These are phyloP conservation scores for Xylariaceae sp. DNA, from an alignment of 2,329 filamentous ascomycete species.

Conservation along the genomic window DNA sequence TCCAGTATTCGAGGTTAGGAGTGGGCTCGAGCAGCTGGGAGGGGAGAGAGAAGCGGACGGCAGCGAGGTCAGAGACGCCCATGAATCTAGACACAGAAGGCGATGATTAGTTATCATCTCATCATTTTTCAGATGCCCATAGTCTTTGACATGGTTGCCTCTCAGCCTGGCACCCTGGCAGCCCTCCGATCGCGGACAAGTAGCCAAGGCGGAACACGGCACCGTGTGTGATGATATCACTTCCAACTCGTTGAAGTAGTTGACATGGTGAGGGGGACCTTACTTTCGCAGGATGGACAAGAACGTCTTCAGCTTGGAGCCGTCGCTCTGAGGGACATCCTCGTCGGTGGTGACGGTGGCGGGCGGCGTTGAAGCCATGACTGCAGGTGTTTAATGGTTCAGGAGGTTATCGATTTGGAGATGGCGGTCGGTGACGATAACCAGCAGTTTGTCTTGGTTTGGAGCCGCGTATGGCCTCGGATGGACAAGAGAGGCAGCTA, in stretches of 20 bases:
- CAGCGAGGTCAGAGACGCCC: slow-evolving; percentile 90
- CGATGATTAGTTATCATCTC: slow-evolving; percentile 26
- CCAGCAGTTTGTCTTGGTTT: too few relatives aligned
- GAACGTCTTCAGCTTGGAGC: slow-evolving; percentile 86
- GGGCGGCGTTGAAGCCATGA: slow-evolving; percentile 28
- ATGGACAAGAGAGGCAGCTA: neutral
- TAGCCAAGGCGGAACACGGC: neutral
- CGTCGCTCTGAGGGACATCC: slow-evolving; percentile 61
- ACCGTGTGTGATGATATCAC: slow-evolving; percentile 3
- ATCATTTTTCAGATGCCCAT: neutral
- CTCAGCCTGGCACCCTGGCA: too few relatives aligned
- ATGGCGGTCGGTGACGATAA: neutral
- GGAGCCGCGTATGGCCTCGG: neutral
- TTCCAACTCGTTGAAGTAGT: neutral
- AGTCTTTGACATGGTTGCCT: neutral
- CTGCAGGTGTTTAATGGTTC: neutral
- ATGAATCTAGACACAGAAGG: slow-evolving; percentile 67
- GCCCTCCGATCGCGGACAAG: slow-evolving; percentile 25
- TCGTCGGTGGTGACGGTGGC: slow-evolving; percentile 26
- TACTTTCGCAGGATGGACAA: slow-evolving; percentile 85
- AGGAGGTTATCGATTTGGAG: neutral
- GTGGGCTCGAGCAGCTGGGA: slow-evolving; percentile 94
- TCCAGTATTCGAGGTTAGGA: slow-evolving; percentile 98
- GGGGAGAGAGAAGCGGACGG: slow-evolving; percentile 92
- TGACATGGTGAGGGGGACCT: slow-evolving; percentile 33